phyloP scores from a whole-genome alignment of 2,329 filamentous ascomycete genomes.

The Arthrocladium fulminans region DNA sequence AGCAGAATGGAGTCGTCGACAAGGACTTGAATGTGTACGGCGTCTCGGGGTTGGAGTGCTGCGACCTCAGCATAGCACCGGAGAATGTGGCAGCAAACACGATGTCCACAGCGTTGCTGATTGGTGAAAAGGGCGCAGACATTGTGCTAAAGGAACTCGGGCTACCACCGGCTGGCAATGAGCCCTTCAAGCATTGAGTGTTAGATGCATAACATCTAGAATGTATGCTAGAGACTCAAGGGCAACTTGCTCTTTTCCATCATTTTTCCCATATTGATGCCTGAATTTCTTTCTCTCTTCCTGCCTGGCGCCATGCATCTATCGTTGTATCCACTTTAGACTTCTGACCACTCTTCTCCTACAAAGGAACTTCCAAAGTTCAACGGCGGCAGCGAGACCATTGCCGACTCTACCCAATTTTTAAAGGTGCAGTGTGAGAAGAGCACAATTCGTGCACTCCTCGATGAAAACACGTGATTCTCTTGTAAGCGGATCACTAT shows the following conservation, averaged over 20 bases:
- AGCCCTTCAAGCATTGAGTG: not conserved
- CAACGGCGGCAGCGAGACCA: no score
- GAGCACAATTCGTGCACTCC: no score
- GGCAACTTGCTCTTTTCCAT: no score
- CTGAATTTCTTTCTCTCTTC: not conserved
- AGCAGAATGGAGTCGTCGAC: conserved; percentile 37
- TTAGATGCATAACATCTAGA: no score
- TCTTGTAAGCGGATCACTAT: not conserved
- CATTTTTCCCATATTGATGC: no score
- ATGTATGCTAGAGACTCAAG: no score
- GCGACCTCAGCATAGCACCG: conserved; percentile 12
- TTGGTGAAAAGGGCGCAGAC: conserved; percentile 36
- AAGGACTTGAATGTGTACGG: conserved; percentile 37
- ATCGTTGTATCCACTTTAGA: not conserved
- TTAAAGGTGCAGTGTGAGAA: no score
- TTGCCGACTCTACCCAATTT: no score
- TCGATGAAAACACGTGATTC: no score
- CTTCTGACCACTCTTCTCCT: not conserved
- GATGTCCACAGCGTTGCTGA: conserved; percentile 38
- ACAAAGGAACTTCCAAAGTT: not conserved
- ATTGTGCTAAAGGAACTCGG: not conserved
- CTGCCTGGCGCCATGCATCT: not conserved
- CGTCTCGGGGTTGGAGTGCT: conserved; percentile 33
- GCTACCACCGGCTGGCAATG: not conserved
- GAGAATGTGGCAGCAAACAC: conserved; percentile 37